Conservation (phyloP, 2,329 filamentous ascomycete genomes). For the Tympanopsis confertula region DNA sequence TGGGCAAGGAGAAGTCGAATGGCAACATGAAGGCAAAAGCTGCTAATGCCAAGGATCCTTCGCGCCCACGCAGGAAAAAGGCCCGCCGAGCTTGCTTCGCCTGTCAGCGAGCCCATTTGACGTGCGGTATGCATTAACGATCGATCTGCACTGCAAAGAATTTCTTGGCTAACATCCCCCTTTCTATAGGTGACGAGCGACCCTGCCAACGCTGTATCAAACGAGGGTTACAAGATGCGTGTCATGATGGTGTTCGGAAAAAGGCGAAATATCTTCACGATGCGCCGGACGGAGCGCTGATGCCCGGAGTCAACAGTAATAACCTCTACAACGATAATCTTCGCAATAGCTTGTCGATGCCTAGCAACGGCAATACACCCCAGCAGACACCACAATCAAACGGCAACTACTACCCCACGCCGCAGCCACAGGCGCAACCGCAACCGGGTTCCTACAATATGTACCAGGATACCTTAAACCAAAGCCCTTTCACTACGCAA, state of each 20-base stretch:
- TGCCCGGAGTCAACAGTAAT: conserved; percentile 64
- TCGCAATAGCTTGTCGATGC: conserved; percentile 9
- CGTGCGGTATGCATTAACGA: conserved; percentile 68
- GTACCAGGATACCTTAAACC: conserved; percentile 30
- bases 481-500: conserved; percentile 45
- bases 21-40: not conserved
- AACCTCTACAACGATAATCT: conserved; percentile 50
- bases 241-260: conserved; percentile 92
- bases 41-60: conserved; percentile 71
- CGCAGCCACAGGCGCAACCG: conserved; percentile 36
- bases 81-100: conserved; percentile 90
- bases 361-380: not conserved
- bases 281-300: conserved; percentile 76
- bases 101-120: conserved; percentile 92
- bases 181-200: conserved; percentile 69
- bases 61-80: conserved; percentile 86
- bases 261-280: conserved; percentile 99
- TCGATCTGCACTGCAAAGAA: not conserved
- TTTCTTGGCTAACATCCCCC: not conserved
- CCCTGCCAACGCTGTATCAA: conserved; percentile 92
- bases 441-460: conserved; percentile 26
- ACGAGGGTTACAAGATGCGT: conserved; percentile 77
- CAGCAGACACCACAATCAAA: not conserved
- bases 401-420: conserved; percentile 4
- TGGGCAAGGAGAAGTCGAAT: not conserved